Percentiles rank a stretch among this genome's conserved stretches.
Conservation (phyloP, 768 basidiomycete genomes). For the Cystofilobasidium ferigula region DNA sequence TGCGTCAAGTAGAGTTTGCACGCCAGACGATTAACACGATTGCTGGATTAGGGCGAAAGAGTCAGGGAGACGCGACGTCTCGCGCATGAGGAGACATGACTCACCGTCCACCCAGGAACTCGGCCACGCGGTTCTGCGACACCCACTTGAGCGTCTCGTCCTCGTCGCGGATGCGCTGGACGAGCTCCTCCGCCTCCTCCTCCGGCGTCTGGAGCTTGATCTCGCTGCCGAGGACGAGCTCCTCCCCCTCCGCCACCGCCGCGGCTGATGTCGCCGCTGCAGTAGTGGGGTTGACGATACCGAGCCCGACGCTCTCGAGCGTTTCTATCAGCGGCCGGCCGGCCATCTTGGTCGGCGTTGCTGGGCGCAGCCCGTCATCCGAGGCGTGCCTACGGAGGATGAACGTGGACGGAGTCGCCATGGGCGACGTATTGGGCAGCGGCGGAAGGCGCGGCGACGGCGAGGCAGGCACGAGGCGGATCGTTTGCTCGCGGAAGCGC, state of each 20-base stretch:
- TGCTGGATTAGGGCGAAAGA: neutral
- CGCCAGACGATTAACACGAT: neutral
- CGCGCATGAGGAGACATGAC: conserved; percentile 38
- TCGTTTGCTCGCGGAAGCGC: conserved; percentile 7
- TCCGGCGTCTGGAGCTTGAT: conserved; percentile 28
- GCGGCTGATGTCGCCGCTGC: too few relatives aligned
- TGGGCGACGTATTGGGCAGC: neutral
- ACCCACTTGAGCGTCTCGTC: conserved; percentile 61
- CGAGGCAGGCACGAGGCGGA: conserved; percentile 24
- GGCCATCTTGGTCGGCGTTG: neutral
- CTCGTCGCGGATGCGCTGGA: conserved; percentile 69
- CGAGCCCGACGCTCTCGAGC: conserved; percentile 5
- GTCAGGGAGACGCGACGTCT: neutral
- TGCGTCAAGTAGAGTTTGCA: conserved; percentile 33
- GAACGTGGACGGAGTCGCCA: conserved; percentile 5
- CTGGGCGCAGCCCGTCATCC: conserved; percentile 36
- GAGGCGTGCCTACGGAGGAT: conserved; percentile 38
- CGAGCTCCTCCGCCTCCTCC: conserved; percentile 56
- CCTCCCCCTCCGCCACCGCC: too few relatives aligned
- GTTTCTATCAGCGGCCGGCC: neutral
- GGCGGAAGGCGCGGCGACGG: conserved; percentile 8
- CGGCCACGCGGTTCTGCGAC: conserved; percentile 81
- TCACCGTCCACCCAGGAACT: conserved; percentile 87
- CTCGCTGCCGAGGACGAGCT: neutral
- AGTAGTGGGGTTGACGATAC: neutral